A percentile compares a stretch with the other conserved stretches of the same genome.
phyloP scores from a whole-genome alignment of 306 rosid species.

The Parietaria judaica region DNA sequence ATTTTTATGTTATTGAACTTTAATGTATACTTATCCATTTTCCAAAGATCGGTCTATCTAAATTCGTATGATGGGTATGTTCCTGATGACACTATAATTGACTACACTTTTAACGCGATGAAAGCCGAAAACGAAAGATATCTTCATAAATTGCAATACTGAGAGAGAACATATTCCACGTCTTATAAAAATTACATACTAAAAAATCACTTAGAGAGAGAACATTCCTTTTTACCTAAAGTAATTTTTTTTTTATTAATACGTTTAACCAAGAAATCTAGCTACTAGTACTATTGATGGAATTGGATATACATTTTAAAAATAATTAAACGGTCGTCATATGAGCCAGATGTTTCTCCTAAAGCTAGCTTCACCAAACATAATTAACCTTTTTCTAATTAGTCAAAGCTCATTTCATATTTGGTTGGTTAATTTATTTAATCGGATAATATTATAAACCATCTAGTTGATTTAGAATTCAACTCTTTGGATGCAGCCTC shows the following conservation, averaged over 20 bases:
- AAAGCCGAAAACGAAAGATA: no score
- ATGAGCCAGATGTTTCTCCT: not conserved
- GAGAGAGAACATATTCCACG: no score
- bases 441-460: not conserved
- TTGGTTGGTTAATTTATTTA: not conserved
- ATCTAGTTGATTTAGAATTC: slow-evolving; percentile 1
- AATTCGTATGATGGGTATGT: no score
- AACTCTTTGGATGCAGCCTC: slow-evolving; percentile 5
- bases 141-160: no score
- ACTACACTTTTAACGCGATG: no score
- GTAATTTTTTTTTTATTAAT: not conserved
- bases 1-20: no score
- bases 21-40: no score
- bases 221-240: no score
- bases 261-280: not conserved
- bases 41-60: no score
- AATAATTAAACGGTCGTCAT: not conserved
- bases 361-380: slow-evolving; percentile 1
- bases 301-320: not conserved
- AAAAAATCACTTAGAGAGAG: no score
- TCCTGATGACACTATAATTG: no score
- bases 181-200: no score
- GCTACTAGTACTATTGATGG: not conserved
- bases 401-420: not conserved
- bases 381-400: not conserved